Conservation (phyloP, 805 yeast species). For the Wickerhamiella spandovensis region DNA sequence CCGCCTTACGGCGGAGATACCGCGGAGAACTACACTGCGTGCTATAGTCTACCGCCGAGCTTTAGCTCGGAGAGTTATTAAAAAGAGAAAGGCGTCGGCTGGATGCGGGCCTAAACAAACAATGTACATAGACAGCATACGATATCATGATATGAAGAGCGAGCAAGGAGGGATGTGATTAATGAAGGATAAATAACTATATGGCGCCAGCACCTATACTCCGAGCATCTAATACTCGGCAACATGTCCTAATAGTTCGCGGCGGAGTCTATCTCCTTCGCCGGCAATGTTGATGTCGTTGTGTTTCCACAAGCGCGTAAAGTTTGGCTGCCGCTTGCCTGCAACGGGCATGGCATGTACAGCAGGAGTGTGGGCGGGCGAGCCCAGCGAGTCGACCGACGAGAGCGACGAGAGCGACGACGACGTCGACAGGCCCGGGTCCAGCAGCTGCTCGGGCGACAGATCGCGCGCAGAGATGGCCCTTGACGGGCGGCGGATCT, state of each 20-base stretch:
- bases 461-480: conserved; percentile 8
- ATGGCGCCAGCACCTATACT: background rate
- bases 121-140: too few relatives aligned
- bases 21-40: too few relatives aligned
- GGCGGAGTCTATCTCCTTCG: background rate
- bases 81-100: too few relatives aligned
- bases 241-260: background rate
- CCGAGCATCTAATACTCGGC: background rate
- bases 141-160: too few relatives aligned
- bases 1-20: too few relatives aligned
- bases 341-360: background rate
- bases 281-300: background rate
- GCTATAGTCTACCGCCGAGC: too few relatives aligned
- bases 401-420: conserved; percentile 17
- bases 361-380: background rate
- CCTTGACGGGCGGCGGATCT: conserved; percentile 3
- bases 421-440: conserved; percentile 17
- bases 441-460: conserved; percentile 6
- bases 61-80: too few relatives aligned
- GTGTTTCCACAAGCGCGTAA: background rate
- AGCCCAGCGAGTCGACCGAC: conserved; percentile 10
- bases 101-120: too few relatives aligned
- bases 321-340: background rate
- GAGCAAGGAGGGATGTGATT: too few relatives aligned
- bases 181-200: background rate